A percentile compares a stretch with the other conserved stretches of the same genome.
Evolutionary conservation across 2,329 filamentous ascomycete genomes (phyloP).

Genomic region (Claviceps capensis): DNA sequence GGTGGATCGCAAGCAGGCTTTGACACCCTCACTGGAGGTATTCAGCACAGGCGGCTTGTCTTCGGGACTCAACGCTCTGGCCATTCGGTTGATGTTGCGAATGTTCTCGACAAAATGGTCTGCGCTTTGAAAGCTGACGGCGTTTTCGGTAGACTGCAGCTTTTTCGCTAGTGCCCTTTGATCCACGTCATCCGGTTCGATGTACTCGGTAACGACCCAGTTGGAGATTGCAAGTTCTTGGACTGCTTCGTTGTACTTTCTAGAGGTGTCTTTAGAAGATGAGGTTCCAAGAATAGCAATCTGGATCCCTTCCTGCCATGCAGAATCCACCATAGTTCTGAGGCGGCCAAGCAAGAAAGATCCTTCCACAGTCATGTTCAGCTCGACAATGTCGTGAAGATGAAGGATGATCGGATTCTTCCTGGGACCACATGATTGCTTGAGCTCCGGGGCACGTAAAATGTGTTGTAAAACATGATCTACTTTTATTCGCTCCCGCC

Average conservation of each 20-base stretch:
- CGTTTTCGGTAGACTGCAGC: not conserved
- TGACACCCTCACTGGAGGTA: slow-evolving; percentile 13
- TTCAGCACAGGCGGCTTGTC: slow-evolving; percentile 2
- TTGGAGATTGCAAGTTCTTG: slow-evolving; percentile 26
- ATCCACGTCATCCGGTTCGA: slow-evolving; percentile 18
- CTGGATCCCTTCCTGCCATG: slow-evolving; percentile 56
- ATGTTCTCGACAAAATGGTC: slow-evolving; percentile 33
- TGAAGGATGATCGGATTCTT: slow-evolving; percentile 53
- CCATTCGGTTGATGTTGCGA: slow-evolving; percentile 32
- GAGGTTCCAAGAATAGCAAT: slow-evolving; percentile 74
- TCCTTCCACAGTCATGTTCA: slow-evolving; percentile 57
- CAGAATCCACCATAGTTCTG: slow-evolving; percentile 55
- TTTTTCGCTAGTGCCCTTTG: slow-evolving; percentile 1
- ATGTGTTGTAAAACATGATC: slow-evolving; percentile 42
- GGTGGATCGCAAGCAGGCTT: slow-evolving; percentile 14
- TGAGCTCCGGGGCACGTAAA: slow-evolving; percentile 31
- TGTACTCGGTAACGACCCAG: slow-evolving; percentile 24
- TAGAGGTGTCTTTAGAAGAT: slow-evolving; percentile 36
- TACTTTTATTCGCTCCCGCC: slow-evolving; percentile 50
- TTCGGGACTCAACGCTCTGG: slow-evolving; percentile 22
- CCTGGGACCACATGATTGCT: slow-evolving; percentile 16
- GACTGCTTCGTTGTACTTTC: slow-evolving; percentile 26
- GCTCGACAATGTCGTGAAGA: slow-evolving; percentile 67
- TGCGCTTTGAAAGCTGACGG: slow-evolving; percentile 17
- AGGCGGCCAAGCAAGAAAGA: slow-evolving; percentile 56